A percentile compares a stretch with the other conserved stretches of the same genome.
Evolutionary conservation across 441 rosid species (phyloP).

Genomic region (Brassica balearica): DNA sequence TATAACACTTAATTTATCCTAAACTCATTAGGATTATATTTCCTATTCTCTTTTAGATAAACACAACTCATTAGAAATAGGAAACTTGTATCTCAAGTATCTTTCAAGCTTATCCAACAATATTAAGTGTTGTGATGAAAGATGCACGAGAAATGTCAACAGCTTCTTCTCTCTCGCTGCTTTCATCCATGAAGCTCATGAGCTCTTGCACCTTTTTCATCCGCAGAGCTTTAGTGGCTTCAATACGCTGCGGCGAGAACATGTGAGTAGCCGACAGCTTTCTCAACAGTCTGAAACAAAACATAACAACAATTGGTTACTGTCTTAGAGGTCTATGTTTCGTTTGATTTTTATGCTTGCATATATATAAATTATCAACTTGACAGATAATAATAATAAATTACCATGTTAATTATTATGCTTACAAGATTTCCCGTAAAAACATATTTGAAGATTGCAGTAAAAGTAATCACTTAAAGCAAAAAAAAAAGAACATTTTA

Average conservation of each 20-base stretch:
- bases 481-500: no score
- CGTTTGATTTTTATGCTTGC: not conserved
- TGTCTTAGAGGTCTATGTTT: not conserved
- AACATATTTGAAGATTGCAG: not conserved
- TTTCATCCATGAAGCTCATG: conserved; percentile 28
- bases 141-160: conserved; percentile 35
- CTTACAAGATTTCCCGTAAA: not conserved
- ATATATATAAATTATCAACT: not conserved
- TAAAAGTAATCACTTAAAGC: no score
- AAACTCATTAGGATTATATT: no score
- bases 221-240: conserved; percentile 30
- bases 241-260: conserved; percentile 25
- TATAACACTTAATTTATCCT: no score
- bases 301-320: not conserved
- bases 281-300: conserved; percentile 16
- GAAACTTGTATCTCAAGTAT: no score
- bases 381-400: not conserved
- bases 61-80: no score
- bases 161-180: conserved; percentile 22
- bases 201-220: conserved; percentile 40
- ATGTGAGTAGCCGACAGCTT: conserved; percentile 5
- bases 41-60: no score
- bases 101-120: no score
- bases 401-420: not conserved
- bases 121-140: conserved; percentile 33